Percentiles rank a stretch among this genome's conserved stretches.
phyloP scores from a whole-genome alignment of 495 filamentous ascomycete species.

The Lentithecium fluviatile region DNA sequence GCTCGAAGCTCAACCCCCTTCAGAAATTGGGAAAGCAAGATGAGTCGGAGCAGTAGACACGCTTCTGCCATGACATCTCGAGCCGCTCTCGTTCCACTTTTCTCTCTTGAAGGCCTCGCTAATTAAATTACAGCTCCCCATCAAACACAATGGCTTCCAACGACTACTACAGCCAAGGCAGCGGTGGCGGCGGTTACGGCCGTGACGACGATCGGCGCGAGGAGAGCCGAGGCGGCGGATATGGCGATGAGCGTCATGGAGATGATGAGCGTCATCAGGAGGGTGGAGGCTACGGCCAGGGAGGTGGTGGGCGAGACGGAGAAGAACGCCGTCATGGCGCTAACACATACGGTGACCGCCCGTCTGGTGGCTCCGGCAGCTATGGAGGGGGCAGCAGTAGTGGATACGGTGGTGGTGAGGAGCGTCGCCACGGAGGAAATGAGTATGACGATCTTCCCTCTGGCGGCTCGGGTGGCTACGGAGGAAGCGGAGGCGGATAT shows the following conservation, averaged over 20 bases:
- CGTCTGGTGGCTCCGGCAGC: neutral
- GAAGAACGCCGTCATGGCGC: neutral
- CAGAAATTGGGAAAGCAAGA: no score
- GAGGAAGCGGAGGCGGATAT: constrained; percentile 10
- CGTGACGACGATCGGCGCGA: constrained; percentile 7
- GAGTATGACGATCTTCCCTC: neutral
- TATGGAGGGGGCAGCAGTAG: neutral
- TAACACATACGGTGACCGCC: neutral
- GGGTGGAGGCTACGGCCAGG: neutral
- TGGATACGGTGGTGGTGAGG: neutral
- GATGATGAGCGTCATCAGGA: neutral
- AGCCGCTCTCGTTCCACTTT: no score
- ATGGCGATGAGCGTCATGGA: constrained; percentile 10
- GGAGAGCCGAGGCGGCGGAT: constrained; percentile 17
- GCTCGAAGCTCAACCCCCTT: no score
- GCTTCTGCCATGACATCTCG: no score
- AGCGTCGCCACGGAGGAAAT: constrained; percentile 4
- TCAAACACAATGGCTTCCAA: constrained; percentile 31
- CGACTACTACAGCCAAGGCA: constrained; percentile 21
- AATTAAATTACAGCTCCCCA: no score
- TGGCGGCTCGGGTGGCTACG: neutral
- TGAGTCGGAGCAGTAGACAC: no score
- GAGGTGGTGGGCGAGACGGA: neutral
- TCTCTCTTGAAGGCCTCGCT: no score
- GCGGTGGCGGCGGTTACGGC: constrained; percentile 6